Base-by-base conservation (phyloP, 2,329 filamentous ascomycete genomes). In the Metarhizium rileyi region DNA sequence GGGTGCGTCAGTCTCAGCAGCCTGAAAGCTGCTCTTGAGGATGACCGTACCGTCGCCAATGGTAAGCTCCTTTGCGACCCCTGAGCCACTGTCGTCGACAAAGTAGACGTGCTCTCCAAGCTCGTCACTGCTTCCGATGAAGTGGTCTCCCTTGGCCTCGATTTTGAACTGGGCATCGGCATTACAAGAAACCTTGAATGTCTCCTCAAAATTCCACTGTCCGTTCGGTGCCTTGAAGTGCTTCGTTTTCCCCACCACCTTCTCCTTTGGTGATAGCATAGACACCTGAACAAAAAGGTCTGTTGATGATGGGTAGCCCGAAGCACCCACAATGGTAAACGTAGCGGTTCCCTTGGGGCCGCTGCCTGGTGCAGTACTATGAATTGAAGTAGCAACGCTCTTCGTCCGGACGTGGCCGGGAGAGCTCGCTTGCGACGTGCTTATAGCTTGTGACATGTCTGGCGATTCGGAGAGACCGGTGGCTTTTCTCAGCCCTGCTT, bases 221-320 rank as follows among this genome's bases (percentile, higher is more conserved):
- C 86, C 87, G 1, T 71, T 72, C 3, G 78, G 70, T 1, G 84
- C 77, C 66, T 95, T 95, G 70, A 87, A 80, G 55, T 93, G 86
- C 65, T 95, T 95, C 22, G 90, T 96, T 74, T 97, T 96, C 70
- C 90, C 83, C 43, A 98, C 73, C 43, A 86, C 80, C 70, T 93
- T 96, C 46, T 73, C 78, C 67, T 86, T 90, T 44, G 81, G 69
- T 3, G 75, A 72, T 30, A 87, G 63, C 57, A 87, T 81, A 50
- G 81, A 83, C 57, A 95, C 71, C 51, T 79, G 70, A 44, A 95
- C 80, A 60, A 88, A 90, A n/a, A 95, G 70, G 62, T 94, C 88
- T 5, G 87, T 77, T 5, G 80, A 80, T 1, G 83, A 70, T 16
- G 89, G 86, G 67, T 84, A 98, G 28, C 86, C 89, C 3, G 79